phyloP scores from a whole-genome alignment of 2,329 filamentous ascomycete genomes.

The Periconia sp. region DNA sequence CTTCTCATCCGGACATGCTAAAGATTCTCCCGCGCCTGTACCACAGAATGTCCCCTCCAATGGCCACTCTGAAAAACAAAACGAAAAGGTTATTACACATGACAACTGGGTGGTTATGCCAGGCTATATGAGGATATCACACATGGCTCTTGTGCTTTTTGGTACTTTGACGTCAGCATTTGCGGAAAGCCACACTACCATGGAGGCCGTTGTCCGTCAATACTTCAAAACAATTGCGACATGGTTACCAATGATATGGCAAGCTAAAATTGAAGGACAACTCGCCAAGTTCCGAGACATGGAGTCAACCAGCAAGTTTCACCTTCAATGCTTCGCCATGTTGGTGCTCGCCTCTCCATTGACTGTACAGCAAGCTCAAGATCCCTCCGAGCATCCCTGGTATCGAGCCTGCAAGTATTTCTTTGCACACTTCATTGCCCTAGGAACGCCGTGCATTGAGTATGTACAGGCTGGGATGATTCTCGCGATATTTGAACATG shows the following conservation, averaged over 20 bases:
- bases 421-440: conserved; percentile 13
- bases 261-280: conserved; percentile 5
- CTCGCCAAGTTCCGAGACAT: conserved; percentile 1
- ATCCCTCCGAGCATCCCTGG: conserved; percentile 9
- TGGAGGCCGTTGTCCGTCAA: conserved; percentile 1
- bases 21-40: too few relatives aligned
- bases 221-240: conserved; percentile 10
- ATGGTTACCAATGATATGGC: conserved; percentile 18
- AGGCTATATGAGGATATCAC: conserved; percentile 3
- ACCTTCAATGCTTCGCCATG: conserved; percentile 14
- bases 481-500: conserved; percentile 18
- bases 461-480: conserved; percentile 18
- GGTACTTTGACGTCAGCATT: conserved; percentile 10
- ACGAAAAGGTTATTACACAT: neutral
- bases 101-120: conserved; percentile 9
- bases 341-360: conserved; percentile 12
- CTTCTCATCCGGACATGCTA: conserved; percentile 1
- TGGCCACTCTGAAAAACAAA: neutral
- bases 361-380: conserved; percentile 3
- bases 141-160: conserved; percentile 7
- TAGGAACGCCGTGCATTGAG: conserved; percentile 11
- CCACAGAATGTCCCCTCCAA: neutral
- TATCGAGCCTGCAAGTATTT: conserved; percentile 20
- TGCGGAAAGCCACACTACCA: conserved; percentile 9
- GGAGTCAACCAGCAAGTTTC: conserved; percentile 3